These are phyloP conservation scores for Cryoendolithus antarcticus DNA, from an alignment of 2,329 filamentous ascomycete genomes.

Conservation along the genomic window DNA sequence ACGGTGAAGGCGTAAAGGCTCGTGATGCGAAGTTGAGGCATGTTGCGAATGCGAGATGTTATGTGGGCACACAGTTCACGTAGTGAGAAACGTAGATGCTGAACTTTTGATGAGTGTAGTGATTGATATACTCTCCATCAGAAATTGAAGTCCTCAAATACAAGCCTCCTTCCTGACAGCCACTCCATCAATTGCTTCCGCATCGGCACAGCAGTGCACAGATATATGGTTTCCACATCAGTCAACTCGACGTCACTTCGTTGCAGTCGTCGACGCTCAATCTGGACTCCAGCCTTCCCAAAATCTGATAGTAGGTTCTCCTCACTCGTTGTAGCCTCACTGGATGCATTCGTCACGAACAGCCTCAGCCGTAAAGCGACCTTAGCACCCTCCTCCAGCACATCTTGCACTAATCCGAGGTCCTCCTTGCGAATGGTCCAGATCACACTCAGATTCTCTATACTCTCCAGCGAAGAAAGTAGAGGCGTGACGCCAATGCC, in stretches of 20 bases:
- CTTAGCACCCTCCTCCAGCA: conserved; percentile 39
- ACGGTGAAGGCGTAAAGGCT: too few relatives aligned
- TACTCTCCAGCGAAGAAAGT: conserved; percentile 39
- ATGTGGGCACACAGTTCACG: too few relatives aligned
- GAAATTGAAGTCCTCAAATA: conserved; percentile 41
- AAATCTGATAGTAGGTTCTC: conserved; percentile 30
- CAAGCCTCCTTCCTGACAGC: conserved; percentile 33
- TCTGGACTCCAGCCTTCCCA: conserved; percentile 19
- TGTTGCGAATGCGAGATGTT: too few relatives aligned
- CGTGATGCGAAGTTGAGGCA: too few relatives aligned
- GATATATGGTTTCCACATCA: conserved; percentile 40
- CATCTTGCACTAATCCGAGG: conserved; percentile 48
- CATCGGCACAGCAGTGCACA: conserved; percentile 44
- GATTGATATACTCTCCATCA: conserved; percentile 6
- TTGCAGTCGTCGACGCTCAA: conserved; percentile 35
- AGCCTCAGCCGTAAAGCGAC: conserved; percentile 44
- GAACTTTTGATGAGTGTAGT: too few relatives aligned
- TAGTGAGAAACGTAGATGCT: too few relatives aligned
- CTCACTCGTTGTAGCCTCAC: conserved; percentile 2
- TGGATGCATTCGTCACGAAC: conserved; percentile 45
- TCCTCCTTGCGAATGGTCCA: conserved; percentile 58
- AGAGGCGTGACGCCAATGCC: conserved; percentile 78
- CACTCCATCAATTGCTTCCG: conserved; percentile 37
- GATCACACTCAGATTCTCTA: conserved; percentile 42
- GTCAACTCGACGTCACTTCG: conserved; percentile 33